Evolutionary conservation across 164 flowering plant species (phyloP), one percentile per base, ranked within the genome.

Genomic region (Piper longum): DNA sequence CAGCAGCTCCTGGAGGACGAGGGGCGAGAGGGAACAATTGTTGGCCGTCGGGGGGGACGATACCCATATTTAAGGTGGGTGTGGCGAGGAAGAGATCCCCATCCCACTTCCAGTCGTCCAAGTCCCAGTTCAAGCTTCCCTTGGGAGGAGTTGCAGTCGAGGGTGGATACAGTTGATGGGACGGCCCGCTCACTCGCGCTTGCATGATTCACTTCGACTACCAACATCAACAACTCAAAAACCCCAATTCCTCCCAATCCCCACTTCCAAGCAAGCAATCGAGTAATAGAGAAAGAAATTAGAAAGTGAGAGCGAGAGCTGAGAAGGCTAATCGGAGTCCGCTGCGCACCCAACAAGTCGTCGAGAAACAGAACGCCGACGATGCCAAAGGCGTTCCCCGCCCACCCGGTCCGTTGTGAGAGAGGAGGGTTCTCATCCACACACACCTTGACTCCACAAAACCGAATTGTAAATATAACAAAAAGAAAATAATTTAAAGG

Each of bases 51-150:
- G 72, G 39, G 1, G 81, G 67, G 1, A 57, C 73, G 0, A 85
- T 56, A 73, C 79, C 81, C 69, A 83, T 72, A 0, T 26, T 26
- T 2, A 26, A 26, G 36, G 36, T 26, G 36, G 79, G 82, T 8
- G 68, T 80, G 6, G 96, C 95, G 16, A 77, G 61, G 62, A 84
- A 86, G 54, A 84, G 82, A 79, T 87, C 86, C 0, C 92, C 93
- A 70, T 91, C 98, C 98, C 98, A 91, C 73, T 75, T 86, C 96
- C 98, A 91, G 61, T 85, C 87, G 78, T 86, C 85, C 77, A 82
- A 79, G 71, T 89, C 81, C 98, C 98, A 91, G 40, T 87, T 91
- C 42, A 69, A 9, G 60, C 67, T 77, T 80, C 69, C 83, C 76
- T 80, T 85, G 64, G 85, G 85, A 57, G 55, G 62, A 12, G 67